A percentile compares a stretch with the other conserved stretches of the same genome.
Conservation (phyloP, 208 protist species). For the Trypanosoma grayi region DNA sequence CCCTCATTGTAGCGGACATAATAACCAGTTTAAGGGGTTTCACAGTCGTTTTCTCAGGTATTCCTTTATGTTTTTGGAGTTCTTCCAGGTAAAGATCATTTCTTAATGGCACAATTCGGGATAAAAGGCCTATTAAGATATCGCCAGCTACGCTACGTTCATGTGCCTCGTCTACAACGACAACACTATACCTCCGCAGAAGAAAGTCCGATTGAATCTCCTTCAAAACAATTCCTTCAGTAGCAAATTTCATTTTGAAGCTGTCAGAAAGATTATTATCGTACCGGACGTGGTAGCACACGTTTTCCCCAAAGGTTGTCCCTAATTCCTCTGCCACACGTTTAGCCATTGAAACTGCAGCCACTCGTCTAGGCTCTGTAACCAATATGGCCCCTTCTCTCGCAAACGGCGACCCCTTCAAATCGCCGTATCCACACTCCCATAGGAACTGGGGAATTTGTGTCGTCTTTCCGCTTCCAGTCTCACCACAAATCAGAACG, state of each 20-base stretch:
- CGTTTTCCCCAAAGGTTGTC: constrained; percentile 81
- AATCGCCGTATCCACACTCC: constrained; percentile 88
- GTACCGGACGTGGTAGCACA: constrained; percentile 98
- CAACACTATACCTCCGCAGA: constrained; percentile 94
- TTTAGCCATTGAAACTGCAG: constrained; percentile 98
- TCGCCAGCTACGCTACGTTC: constrained; percentile 94
- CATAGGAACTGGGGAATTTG: constrained; percentile 93
- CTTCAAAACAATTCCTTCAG: constrained; percentile 98
- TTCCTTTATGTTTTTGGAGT: constrained; percentile 44
- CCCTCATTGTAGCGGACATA: constrained; percentile 93
- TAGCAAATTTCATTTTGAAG: constrained; percentile 97
- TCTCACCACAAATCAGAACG: constrained; percentile 97
- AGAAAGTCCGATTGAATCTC: constrained; percentile 97
- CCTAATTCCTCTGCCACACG: constrained; percentile 98
- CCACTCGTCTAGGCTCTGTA: constrained; percentile 99
- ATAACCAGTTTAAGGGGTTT: constrained; percentile 90
- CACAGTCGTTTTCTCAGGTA: constrained; percentile 46
- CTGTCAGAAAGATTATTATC: constrained; percentile 94
- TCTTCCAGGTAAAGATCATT: constrained; percentile 86
- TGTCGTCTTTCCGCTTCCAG: constrained; percentile 98
- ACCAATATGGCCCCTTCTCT: constrained; percentile 88
- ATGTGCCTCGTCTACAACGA: constrained; percentile 99
- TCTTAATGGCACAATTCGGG: constrained; percentile 96
- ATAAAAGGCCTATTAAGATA: constrained; percentile 98
- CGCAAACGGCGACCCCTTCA: constrained; percentile 58